A percentile compares a stretch with the other conserved stretches of the same genome.
Evolutionary conservation across 2,329 filamentous ascomycete genomes (phyloP).

Genomic region (Emmonsia crescens): DNA sequence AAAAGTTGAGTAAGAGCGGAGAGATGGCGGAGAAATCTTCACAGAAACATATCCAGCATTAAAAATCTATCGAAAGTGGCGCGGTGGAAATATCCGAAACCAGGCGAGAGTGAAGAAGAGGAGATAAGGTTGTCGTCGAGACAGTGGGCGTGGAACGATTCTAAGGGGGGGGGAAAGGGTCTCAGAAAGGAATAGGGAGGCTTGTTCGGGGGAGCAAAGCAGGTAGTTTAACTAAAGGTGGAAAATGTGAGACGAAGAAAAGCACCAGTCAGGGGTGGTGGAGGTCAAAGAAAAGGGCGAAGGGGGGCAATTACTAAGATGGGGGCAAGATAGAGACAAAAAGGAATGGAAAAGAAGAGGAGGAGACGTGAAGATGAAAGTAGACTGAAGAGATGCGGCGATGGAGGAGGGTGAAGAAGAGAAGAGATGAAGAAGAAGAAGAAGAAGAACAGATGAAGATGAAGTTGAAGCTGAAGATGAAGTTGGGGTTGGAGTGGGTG

Average conservation of each 20-base stretch:
- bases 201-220: not conserved
- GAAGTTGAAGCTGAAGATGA: constrained; percentile 9
- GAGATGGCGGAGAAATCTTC: not conserved
- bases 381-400: constrained; percentile 7
- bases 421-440: constrained; percentile 19
- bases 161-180: not conserved
- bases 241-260: constrained; percentile 3
- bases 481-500: constrained; percentile 1
- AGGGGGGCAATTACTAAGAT: constrained; percentile 14
- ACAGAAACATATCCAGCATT: constrained; percentile 9
- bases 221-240: not conserved
- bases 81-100: constrained; percentile 12
- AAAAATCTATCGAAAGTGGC: constrained; percentile 9
- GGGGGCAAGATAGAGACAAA: constrained; percentile 2
- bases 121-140: constrained; percentile 13
- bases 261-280: constrained; percentile 3
- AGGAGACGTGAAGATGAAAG: constrained; percentile 19
- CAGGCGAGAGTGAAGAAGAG: constrained; percentile 13
- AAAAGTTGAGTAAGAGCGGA: not conserved
- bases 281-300: constrained; percentile 13
- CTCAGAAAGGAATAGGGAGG: constrained; percentile 2
- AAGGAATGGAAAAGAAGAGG: constrained; percentile 28
- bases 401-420: constrained; percentile 12
- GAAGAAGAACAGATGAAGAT: no score
- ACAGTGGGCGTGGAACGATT: constrained; percentile 4